A percentile compares a stretch with the other conserved stretches of the same genome.
phyloP scores from a whole-genome alignment of 345 rosid genomes.

The Triadica sebifera region DNA sequence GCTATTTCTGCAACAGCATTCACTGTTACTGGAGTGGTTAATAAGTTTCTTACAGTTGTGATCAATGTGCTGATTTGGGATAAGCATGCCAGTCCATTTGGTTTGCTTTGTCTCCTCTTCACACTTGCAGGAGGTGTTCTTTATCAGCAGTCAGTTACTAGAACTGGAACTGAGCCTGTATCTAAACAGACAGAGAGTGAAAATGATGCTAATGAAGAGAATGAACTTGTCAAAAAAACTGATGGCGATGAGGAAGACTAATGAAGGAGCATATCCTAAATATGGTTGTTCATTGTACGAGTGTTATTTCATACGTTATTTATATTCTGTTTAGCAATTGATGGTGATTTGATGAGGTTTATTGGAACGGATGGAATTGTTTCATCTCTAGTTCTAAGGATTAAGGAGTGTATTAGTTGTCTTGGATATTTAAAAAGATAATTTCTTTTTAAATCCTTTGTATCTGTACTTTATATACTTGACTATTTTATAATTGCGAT shows the following conservation, averaged over 20 bases:
- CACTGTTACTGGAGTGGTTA: conserved; percentile 96
- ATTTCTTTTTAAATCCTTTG: not conserved
- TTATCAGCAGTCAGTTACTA: conserved; percentile 92
- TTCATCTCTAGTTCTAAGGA: not conserved
- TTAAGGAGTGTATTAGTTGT: not conserved
- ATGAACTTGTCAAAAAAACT: conserved; percentile 14
- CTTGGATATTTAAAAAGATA: not conserved
- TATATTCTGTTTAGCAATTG: conserved; percentile 7
- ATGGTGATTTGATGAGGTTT: conserved; percentile 14
- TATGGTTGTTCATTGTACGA: conserved; percentile 42
- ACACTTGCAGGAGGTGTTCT: conserved; percentile 85
- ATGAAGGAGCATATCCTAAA: conserved; percentile 37
- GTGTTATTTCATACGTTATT: conserved; percentile 15
- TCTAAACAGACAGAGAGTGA: conserved; percentile 37
- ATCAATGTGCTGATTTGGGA: conserved; percentile 97
- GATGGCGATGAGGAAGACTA: conserved; percentile 38
- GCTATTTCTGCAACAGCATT: conserved; percentile 95
- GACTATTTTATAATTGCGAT: not conserved
- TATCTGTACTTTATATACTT: not conserved
- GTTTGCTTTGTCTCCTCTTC: conserved; percentile 80
- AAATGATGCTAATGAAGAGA: conserved; percentile 35
- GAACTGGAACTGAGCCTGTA: conserved; percentile 35
- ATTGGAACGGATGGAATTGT: conserved; percentile 9
- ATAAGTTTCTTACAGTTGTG: conserved; percentile 90
- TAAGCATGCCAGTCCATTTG: conserved; percentile 89